Evolutionary conservation across 306 rosid species (phyloP), one percentile per base, ranked within the genome.

Genomic region (Adenanthera pavonina): DNA sequence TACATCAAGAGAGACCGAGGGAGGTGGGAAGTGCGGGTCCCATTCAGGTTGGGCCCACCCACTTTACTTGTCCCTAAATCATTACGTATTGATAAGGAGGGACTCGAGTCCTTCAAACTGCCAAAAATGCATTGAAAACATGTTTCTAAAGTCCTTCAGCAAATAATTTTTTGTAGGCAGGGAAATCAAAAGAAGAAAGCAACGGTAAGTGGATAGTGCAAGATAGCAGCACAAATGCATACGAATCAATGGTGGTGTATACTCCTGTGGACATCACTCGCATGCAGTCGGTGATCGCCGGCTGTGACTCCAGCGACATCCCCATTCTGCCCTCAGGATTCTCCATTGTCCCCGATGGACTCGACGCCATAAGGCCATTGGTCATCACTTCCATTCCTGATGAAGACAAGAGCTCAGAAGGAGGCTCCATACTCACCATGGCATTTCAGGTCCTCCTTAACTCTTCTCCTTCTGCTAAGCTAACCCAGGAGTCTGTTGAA

Each of bases 201-300:
- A 84, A 41, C 35, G 9, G 52, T 10, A 68, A 81, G 92, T 95
- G 99, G 99, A 71, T 95, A 53, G 78, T 93, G 38, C 99, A 95
- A 93, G 99, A 95, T 84, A 84, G 91, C 88, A 87, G 94, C 92
- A 89, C 92, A 79, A 95, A 92, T 68, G 44, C 88, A n/a, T 95
- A 85, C 13, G 99, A 95, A 74, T 95, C 99, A 35, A 90, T 85
- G 94, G 96, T 95, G 84, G 98, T 93, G 13, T 93, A 92, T 73
- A 92, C 96, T 65, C 92, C 90, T 0, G 99, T 90, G 82, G 97
- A 95, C 86, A 86, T 87, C 15, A 10, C 86, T 0, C 93, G 94
- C 36, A 88, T 88, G 89, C 94, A 93, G 85, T 92, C 99, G 0
- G 98, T 89, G 81, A 95, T 93, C 93, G 86, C 97, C 0, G 98